These are phyloP conservation scores for Pyrrhoderma noxium DNA, from an alignment of 1,284 basidiomycete species.

Conservation along the genomic window DNA sequence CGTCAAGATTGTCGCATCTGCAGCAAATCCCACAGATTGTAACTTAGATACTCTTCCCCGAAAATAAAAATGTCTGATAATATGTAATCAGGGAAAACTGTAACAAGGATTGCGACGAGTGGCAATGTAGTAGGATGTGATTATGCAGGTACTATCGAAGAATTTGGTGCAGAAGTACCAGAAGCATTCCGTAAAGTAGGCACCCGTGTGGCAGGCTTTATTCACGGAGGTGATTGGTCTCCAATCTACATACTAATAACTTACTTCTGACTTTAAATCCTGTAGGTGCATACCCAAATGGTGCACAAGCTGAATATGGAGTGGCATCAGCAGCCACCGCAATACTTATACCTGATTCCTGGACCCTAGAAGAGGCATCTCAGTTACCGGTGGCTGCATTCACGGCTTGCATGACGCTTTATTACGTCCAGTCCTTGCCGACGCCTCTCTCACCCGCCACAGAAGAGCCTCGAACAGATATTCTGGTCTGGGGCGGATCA, in stretches of 20 bases:
- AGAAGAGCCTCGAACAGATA: conserved; percentile 13
- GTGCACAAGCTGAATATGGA: conserved; percentile 18
- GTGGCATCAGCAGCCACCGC: conserved; percentile 24
- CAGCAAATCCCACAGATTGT: conserved; percentile 30
- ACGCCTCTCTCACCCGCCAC: conserved; percentile 18
- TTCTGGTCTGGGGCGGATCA: conserved; percentile 36
- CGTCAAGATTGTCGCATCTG: conserved; percentile 26
- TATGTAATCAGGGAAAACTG: conserved; percentile 1
- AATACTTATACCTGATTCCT: conserved; percentile 26
- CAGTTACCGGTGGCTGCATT: conserved; percentile 23
- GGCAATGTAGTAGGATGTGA: conserved; percentile 34
- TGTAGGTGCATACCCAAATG: conserved; percentile 3
- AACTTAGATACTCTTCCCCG: conserved; percentile 1
- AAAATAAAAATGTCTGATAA: background rate
- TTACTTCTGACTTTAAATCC: conserved; percentile 17
- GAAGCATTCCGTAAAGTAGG: conserved; percentile 28
- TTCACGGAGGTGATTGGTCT: conserved; percentile 31
- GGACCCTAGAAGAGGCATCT: conserved; percentile 27
- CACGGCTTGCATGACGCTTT: conserved; percentile 23
- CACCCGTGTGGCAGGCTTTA: conserved; percentile 37
- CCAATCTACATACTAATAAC: background rate
- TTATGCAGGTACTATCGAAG: conserved; percentile 36
- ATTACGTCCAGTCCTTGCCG: conserved; percentile 20
- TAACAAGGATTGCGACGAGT: background rate
- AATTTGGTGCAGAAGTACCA: conserved; percentile 28